Evolutionary conservation across 352 stramenopile genomes (phyloP).

Genomic region (Phytopythium montanum): DNA sequence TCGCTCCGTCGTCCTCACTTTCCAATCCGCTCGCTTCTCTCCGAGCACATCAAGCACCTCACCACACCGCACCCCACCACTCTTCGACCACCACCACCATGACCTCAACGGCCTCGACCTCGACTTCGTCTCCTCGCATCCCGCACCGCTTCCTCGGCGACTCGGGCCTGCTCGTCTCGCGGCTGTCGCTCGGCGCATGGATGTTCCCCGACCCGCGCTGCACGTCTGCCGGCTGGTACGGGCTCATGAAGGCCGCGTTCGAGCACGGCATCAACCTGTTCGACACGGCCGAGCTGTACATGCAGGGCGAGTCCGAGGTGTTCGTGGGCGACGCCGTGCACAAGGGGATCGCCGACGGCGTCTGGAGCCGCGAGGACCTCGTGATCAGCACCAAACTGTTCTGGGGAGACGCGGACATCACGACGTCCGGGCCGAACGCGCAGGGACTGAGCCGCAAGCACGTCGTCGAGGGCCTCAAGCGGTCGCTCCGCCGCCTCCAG

Average conservation of each 20-base stretch:
- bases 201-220: slow-evolving; percentile 17
- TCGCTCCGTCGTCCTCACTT: too few relatives aligned
- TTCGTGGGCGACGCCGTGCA: slow-evolving; percentile 33
- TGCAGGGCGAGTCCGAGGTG: slow-evolving; percentile 23
- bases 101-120: too few relatives aligned
- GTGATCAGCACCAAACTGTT: slow-evolving; percentile 49
- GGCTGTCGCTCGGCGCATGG: slow-evolving; percentile 27
- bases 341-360: slow-evolving; percentile 22
- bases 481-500: not conserved
- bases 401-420: slow-evolving; percentile 12
- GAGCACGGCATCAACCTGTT: slow-evolving; percentile 44
- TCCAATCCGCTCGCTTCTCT: too few relatives aligned
- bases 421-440: slow-evolving; percentile 8
- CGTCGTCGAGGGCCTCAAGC: slow-evolving; percentile 22
- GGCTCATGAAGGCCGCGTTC: slow-evolving; percentile 28
- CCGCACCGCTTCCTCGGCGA: slow-evolving; percentile 29
- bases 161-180: slow-evolving; percentile 30
- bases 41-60: too few relatives aligned
- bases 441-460: slow-evolving; percentile 28
- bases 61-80: too few relatives aligned
- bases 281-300: slow-evolving; percentile 42
- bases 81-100: too few relatives aligned
- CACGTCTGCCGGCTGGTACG: slow-evolving; percentile 16
- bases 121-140: too few relatives aligned
- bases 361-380: slow-evolving; percentile 36